These are phyloP conservation scores for Diutina ranongensis DNA, from an alignment of 1,139 yeast species.

Conservation along the genomic window DNA sequence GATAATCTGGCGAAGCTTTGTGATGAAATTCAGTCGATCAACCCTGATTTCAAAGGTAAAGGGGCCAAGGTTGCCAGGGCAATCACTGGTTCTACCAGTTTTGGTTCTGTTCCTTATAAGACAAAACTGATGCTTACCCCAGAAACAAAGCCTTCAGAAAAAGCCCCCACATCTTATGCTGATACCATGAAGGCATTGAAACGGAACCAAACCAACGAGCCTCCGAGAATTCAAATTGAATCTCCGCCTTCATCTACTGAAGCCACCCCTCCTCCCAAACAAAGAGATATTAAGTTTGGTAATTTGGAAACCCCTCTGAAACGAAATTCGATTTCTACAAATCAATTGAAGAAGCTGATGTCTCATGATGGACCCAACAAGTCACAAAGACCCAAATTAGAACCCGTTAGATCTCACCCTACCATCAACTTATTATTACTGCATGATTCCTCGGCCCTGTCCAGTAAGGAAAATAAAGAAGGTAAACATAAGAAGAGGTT, in stretches of 20 bases:
- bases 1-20: slow-evolving; percentile 29
- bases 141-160: slow-evolving; percentile 7
- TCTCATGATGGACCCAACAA: slow-evolving; percentile 10
- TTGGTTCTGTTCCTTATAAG: slow-evolving; percentile 29
- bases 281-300: neutral
- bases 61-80: slow-evolving; percentile 36
- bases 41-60: slow-evolving; percentile 31
- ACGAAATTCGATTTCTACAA: slow-evolving; percentile 1
- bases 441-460: too few relatives aligned
- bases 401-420: slow-evolving; percentile 32
- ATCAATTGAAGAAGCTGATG: slow-evolving; percentile 10
- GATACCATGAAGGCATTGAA: neutral
- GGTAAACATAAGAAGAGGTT: slow-evolving; percentile 21
- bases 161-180: neutral
- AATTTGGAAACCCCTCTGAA: neutral
- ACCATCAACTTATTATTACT: slow-evolving; percentile 15
- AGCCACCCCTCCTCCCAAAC: slow-evolving; percentile 2
- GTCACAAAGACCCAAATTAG: slow-evolving; percentile 12
- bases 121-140: slow-evolving; percentile 33
- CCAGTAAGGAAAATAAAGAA: too few relatives aligned
- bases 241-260: neutral
- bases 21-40: slow-evolving; percentile 23
- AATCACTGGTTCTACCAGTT: slow-evolving; percentile 34
- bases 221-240: neutral
- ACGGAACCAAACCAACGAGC: slow-evolving; percentile 1